Evolutionary conservation across 352 stramenopile genomes (phyloP), one percentile per base, ranked within the genome.

Genomic region (Pythium sp.): DNA sequence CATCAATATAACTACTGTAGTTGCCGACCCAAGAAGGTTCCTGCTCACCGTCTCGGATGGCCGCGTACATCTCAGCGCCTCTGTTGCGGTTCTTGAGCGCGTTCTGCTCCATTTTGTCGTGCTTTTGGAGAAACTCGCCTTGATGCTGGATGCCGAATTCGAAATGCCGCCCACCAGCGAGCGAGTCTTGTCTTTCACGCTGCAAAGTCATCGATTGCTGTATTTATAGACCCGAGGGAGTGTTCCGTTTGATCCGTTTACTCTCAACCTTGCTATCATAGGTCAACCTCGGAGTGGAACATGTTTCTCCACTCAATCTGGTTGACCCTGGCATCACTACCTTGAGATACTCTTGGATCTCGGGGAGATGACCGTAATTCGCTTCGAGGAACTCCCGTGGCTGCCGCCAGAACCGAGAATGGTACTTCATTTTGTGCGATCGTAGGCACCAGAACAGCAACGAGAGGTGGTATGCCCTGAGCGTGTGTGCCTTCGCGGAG

Each of bases 81-180:
- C 88, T 86, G 72, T 89, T 92, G 67, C 80, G 79, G 18, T 57
- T 65, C 65, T 89, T 87, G 56, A 73, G 57, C 26, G 70, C 63
- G 2, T 49, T 60, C 36, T 73, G 69, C 7, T 88, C 78, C 73
- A 87, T 85, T 24, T 22, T 57, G 22, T 26, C 11, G 15, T 49
- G 7, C 38, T 28, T 20, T 62, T 12, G 28, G 8, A 41, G 28
- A 32, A 43, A 15, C 18, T 20, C 18, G 6, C 15, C 2, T 43
- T 43, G 14, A 43, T 43, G 36, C 15, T 32, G 32, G 8, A 5
- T 47, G 30, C 8, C 30, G 28, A 14, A 61, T 5, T 30, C 8
- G 9, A 46, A 61, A 47, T 61, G 20, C 30, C 30, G 14, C 14
- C 11, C 14, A 3, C 3, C 41, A n/a, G 41, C 2, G 4, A 20